A percentile compares a stretch with the other conserved stretches of the same genome.
Conservation (phyloP, 106 monocot species). For the Gastrodia elata region DNA sequence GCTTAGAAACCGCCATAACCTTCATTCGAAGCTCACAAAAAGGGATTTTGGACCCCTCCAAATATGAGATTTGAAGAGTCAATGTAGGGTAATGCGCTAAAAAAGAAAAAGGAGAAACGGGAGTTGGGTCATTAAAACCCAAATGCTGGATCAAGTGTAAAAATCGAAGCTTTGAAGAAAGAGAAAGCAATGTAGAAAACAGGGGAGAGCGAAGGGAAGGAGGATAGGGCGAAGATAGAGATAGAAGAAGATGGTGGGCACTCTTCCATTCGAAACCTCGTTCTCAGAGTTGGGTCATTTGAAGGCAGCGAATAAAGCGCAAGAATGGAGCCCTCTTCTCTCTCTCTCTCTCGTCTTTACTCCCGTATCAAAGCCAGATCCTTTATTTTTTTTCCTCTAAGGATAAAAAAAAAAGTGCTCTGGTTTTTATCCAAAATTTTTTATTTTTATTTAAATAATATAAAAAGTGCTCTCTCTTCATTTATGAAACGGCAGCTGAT, state of each 20-base stretch:
- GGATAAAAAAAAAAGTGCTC: too few relatives aligned
- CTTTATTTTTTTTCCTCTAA: neutral
- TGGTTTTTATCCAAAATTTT: too few relatives aligned
- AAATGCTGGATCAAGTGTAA: conserved; percentile 3
- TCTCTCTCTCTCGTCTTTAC: conserved; percentile 22
- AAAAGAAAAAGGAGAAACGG: conserved; percentile 6
- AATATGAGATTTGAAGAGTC: neutral
- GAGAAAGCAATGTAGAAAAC: conserved; percentile 15
- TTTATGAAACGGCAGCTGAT: too few relatives aligned
- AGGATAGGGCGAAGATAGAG: conserved; percentile 9
- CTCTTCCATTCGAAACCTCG: conserved; percentile 9
- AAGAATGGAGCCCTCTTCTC: conserved; percentile 18
- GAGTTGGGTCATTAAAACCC: neutral
- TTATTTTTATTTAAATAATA: too few relatives aligned
- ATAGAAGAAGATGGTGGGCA: neutral
- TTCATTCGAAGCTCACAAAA: neutral
- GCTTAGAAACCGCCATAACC: neutral
- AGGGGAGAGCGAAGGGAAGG: conserved; percentile 12
- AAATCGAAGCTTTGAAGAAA: conserved; percentile 17
- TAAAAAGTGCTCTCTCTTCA: too few relatives aligned
- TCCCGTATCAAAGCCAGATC: conserved; percentile 27
- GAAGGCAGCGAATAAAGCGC: conserved; percentile 57
- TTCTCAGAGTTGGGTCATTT: conserved; percentile 24
- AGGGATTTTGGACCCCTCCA: neutral
- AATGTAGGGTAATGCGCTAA: neutral